These are phyloP conservation scores for Daucus carota DNA, from an alignment of 129 eudicot genomes.

Conservation along the genomic window DNA sequence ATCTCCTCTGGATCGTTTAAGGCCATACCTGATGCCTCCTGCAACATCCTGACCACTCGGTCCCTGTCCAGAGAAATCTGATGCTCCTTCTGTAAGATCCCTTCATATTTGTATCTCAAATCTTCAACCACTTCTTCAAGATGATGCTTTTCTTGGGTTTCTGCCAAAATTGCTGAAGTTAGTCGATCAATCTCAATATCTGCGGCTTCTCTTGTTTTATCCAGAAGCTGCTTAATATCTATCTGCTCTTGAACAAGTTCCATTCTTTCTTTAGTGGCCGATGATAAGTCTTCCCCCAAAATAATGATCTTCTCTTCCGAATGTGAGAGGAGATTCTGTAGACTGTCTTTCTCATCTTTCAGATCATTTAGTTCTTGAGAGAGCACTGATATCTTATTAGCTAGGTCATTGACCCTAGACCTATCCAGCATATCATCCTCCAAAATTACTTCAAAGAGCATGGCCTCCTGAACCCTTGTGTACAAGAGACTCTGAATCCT, in stretches of 20 bases:
- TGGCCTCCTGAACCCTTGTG: slow-evolving; percentile 5
- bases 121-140: background rate
- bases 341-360: slow-evolving; percentile 6
- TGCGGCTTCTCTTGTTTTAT: slow-evolving; percentile 7
- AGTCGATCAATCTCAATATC: background rate
- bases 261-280: background rate
- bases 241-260: slow-evolving; percentile 4
- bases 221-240: background rate
- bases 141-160: slow-evolving; percentile 3
- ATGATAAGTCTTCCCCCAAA: slow-evolving; percentile 4
- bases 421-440: slow-evolving; percentile 8
- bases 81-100: slow-evolving; percentile 1
- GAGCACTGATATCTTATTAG: background rate
- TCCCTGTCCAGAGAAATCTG: slow-evolving; percentile 6
- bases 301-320: slow-evolving; percentile 2
- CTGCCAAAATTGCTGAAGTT: background rate
- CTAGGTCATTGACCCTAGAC: background rate
- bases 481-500: slow-evolving; percentile 8
- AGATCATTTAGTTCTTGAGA: slow-evolving; percentile 5
- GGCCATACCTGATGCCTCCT: slow-evolving; percentile 4
- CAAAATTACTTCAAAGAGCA: slow-evolving; percentile 5
- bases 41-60: slow-evolving; percentile 1
- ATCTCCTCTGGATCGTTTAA: background rate
- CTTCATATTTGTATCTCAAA: slow-evolving; percentile 1
- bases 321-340: background rate